Evolutionary conservation across 2,329 filamentous ascomycete species (phyloP).

Genomic region (Mariannaea elegans): DNA sequence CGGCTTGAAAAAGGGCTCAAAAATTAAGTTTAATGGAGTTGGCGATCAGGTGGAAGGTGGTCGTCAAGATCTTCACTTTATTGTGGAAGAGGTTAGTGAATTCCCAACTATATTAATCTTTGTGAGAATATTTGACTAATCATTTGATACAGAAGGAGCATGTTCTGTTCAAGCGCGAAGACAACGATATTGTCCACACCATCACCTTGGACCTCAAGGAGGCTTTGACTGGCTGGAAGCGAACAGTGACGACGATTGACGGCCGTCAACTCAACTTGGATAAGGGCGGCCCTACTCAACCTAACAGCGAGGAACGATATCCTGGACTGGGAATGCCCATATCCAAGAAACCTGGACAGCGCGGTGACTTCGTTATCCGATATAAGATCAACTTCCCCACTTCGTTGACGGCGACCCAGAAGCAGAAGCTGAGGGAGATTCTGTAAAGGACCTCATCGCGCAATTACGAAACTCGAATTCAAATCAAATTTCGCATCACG

Average conservation of each 20-base stretch:
- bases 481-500: not conserved
- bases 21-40: constrained; percentile 98
- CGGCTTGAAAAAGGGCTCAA: constrained; percentile 94
- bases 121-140: constrained; percentile 49
- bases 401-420: constrained; percentile 78
- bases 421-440: constrained; percentile 81
- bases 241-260: constrained; percentile 93
- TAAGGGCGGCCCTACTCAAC: constrained; percentile 84
- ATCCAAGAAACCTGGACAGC: constrained; percentile 84
- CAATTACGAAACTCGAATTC: not conserved
- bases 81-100: constrained; percentile 84
- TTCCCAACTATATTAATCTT: not conserved
- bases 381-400: constrained; percentile 95
- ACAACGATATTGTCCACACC: constrained; percentile 83
- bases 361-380: constrained; percentile 88
- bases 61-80: constrained; percentile 93
- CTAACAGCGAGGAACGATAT: constrained; percentile 82
- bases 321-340: constrained; percentile 93
- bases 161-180: constrained; percentile 83
- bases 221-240: constrained; percentile 91
- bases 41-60: constrained; percentile 97
- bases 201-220: constrained; percentile 91
- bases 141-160: constrained; percentile 76
- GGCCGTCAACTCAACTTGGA: constrained; percentile 83
- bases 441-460: constrained; percentile 55